Evolutionary conservation across 164 flowering plant genomes (phyloP), one percentile per base, ranked within the genome.

Genomic region (Nelumbo lutea): DNA sequence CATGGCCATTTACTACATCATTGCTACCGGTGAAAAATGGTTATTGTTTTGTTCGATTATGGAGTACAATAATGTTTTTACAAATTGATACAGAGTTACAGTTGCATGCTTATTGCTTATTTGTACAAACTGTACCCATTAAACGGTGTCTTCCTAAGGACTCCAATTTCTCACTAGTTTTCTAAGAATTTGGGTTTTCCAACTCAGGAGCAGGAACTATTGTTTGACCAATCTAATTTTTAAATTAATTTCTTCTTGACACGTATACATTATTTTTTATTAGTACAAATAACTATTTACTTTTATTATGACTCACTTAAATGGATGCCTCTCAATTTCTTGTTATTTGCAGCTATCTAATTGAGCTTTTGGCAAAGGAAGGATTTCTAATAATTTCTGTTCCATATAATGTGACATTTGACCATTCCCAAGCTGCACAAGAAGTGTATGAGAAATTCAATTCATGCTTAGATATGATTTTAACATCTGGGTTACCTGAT

Each of bases 381-480:
- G 96, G 97, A 2, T 91, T 83, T 80, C 77, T 91, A 59, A 73
- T 95, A 10, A 77, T 95, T 51, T 82, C 86, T 39, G 97, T 95
- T 68, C 97, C 98, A 0, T 90, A 92, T 64, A 88, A 89, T 77
- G 98, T 95, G 79, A 91, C 98, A 3, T 95, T 91, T 80, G 90
- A 95, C 80, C 98, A 95, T 78, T 79, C 84, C 27, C 75, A 82
- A 73, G 98, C 88, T 65, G 83, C 92, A 27, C 81, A 61, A 59
- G 87, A 88, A 72, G 83, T 95, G 9, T 89, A 83, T 75, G 87
- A 89, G 67, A 84, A 79, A 77, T 95, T 91, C 68, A 80, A 87
- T 76, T 65, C 85, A 7, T 91, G 97, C 74, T 80, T 85, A 79
- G 90, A 88, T 73, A 61, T 46, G 59, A 66, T 95, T 61, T 76